Conservation (phyloP, 768 basidiomycete species). For the Rhodotorula kratochvilovae region DNA sequence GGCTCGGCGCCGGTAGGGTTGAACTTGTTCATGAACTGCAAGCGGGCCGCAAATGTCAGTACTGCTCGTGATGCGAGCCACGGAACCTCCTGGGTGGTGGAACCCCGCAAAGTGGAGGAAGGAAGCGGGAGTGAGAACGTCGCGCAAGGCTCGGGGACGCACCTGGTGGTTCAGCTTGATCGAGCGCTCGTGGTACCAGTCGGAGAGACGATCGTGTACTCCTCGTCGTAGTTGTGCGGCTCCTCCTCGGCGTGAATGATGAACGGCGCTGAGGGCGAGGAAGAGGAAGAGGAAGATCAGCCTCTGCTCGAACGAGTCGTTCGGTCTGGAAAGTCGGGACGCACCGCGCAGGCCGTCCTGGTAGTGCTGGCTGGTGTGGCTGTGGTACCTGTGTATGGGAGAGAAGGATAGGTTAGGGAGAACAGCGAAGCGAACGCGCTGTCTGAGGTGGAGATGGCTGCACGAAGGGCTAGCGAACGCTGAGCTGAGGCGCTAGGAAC, state of each 20-base stretch:
- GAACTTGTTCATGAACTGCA: constrained; percentile 36
- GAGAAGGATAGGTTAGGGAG: too few species aligned
- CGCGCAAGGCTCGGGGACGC: not conserved
- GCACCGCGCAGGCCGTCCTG: constrained; percentile 1
- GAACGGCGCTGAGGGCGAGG: constrained; percentile 60
- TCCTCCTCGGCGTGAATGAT: constrained; percentile 60
- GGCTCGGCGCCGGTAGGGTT: constrained; percentile 58
- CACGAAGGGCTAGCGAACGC: too few species aligned
- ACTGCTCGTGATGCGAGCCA: too few species aligned
- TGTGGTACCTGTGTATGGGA: not conserved
- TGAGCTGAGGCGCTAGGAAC: too few species aligned
- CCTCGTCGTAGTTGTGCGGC: constrained; percentile 70
- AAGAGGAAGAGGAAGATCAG: not conserved
- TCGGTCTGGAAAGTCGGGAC: not conserved
- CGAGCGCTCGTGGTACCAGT: constrained; percentile 89
- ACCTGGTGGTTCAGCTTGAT: constrained; percentile 55
- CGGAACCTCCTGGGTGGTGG: too few species aligned
- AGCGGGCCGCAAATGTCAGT: too few species aligned
- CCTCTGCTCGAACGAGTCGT: not conserved
- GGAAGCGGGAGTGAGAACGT: too few species aligned
- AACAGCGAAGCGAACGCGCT: not conserved
- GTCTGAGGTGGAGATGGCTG: too few species aligned
- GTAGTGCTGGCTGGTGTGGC: constrained; percentile 20
- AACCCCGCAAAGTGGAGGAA: too few species aligned
- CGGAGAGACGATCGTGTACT: constrained; percentile 79